A percentile compares a stretch with the other conserved stretches of the same genome.
Conservation (phyloP, 23 red algal genomes). For the Gracilaria vermiculophylla region DNA sequence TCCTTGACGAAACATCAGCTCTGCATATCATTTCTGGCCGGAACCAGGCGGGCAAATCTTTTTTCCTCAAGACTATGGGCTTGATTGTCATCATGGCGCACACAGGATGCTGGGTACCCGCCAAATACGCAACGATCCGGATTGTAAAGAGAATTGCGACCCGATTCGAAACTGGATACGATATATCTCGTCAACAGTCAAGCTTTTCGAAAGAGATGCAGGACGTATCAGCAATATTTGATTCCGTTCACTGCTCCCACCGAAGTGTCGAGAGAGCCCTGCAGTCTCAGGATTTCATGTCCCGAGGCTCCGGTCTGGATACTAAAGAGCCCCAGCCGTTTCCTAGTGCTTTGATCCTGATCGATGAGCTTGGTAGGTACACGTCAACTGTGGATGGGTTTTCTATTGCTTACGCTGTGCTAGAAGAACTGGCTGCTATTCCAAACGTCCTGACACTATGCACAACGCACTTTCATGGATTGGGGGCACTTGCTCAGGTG, state of each 20-base stretch:
- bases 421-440: slow-evolving; percentile 58
- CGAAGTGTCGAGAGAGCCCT: slow-evolving; percentile 10
- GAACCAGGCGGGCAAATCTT: slow-evolving; percentile 85
- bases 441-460: slow-evolving; percentile 68
- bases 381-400: slow-evolving; percentile 86
- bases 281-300: neutral
- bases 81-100: slow-evolving; percentile 83
- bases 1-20: slow-evolving; percentile 62
- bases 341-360: slow-evolving; percentile 57
- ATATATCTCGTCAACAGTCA: slow-evolving; percentile 58
- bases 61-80: slow-evolving; percentile 69
- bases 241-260: slow-evolving; percentile 11
- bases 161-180: slow-evolving; percentile 51
- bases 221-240: slow-evolving; percentile 65
- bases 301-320: neutral
- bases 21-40: slow-evolving; percentile 77
- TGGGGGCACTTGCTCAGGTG: slow-evolving; percentile 41
- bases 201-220: slow-evolving; percentile 88
- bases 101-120: slow-evolving; percentile 86
- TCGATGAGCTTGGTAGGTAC: slow-evolving; percentile 87
- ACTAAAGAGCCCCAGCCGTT: neutral
- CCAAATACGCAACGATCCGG: slow-evolving; percentile 70
- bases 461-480: slow-evolving; percentile 77
- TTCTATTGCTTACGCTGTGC: slow-evolving; percentile 73
- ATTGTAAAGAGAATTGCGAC: slow-evolving; percentile 51